Evolutionary conservation across 2,329 filamentous ascomycete species (phyloP).

Genomic region (Lasiodiplodia theobromae): DNA sequence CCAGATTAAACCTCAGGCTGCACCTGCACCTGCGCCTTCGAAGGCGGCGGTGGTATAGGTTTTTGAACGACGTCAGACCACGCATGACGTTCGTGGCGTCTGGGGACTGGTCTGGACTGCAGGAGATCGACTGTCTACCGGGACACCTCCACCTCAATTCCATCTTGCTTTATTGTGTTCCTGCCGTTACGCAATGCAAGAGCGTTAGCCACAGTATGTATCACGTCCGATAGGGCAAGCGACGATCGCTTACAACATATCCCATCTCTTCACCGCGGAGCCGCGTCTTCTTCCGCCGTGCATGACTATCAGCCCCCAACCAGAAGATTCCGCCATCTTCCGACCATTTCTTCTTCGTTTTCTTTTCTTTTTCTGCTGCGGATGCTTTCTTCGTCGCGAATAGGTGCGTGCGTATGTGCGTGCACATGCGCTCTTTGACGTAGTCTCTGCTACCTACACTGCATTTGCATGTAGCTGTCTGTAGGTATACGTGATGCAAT

Average conservation of each 20-base stretch:
- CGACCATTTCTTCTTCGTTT: background rate
- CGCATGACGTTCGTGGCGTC: slow-evolving; percentile 1
- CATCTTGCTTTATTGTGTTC: background rate
- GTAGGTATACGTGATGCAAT: slow-evolving; percentile 1
- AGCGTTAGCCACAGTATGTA: background rate
- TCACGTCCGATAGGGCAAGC: background rate
- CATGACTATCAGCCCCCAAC: background rate
- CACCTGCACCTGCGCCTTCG: background rate
- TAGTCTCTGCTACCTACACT: background rate
- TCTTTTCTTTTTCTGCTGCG: background rate
- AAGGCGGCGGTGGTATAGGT: background rate
- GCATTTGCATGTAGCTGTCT: background rate
- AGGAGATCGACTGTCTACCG: background rate
- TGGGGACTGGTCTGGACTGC: background rate
- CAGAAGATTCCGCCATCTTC: background rate
- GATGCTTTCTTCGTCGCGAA: background rate
- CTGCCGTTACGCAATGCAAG: background rate
- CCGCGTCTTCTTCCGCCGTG: background rate
- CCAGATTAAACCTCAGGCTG: background rate
- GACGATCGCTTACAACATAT: background rate
- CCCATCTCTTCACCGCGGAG: background rate
- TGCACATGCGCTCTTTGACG: background rate
- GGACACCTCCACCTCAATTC: background rate
- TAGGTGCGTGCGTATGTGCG: background rate
- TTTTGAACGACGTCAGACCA: background rate